Evolutionary conservation across 192 early-diverging fungal species (phyloP).

Genomic region (Podila epicladia): DNA sequence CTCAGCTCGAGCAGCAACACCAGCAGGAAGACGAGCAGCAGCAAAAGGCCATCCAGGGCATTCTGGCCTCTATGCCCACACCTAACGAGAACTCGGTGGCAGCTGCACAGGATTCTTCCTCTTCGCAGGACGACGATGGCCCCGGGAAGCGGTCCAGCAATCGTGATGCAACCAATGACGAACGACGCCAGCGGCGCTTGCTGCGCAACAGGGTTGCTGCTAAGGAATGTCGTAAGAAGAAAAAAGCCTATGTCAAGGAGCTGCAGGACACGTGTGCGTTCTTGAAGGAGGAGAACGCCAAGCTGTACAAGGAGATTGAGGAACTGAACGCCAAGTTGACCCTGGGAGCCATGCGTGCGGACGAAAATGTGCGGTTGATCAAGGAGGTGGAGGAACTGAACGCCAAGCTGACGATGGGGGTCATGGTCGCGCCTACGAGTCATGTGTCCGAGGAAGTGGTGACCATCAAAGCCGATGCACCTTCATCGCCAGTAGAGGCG

Average conservation of each 20-base stretch:
- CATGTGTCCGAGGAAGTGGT: not conserved
- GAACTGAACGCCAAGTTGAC: conserved; percentile 74
- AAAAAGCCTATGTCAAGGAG: conserved; percentile 80
- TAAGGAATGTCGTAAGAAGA: conserved; percentile 87
- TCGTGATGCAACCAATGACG: conserved; percentile 69
- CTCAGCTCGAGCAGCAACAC: conserved; percentile 23
- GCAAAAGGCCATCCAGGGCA: conserved; percentile 28
- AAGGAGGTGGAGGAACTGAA: conserved; percentile 77
- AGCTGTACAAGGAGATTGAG: conserved; percentile 71
- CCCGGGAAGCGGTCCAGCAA: conserved; percentile 24
- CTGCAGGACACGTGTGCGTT: conserved; percentile 71
- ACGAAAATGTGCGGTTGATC: conserved; percentile 66
- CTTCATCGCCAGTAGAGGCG: too few relatives aligned
- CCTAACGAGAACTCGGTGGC: conserved; percentile 10
- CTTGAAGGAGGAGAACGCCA: conserved; percentile 71
- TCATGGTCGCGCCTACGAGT: conserved; percentile 10
- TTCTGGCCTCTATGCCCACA: conserved; percentile 12
- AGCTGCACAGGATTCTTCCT: conserved; percentile 13
- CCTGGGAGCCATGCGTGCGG: conserved; percentile 62
- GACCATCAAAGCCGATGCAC: too few relatives aligned
- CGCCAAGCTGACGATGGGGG: conserved; percentile 70
- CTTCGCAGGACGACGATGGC: conserved; percentile 27
- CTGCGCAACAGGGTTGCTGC: conserved; percentile 83
- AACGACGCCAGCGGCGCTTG: conserved; percentile 78
- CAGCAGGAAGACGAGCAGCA: conserved; percentile 31